phyloP scores from a whole-genome alignment of 129 eudicot species.

The Flaveria bidentis region DNA sequence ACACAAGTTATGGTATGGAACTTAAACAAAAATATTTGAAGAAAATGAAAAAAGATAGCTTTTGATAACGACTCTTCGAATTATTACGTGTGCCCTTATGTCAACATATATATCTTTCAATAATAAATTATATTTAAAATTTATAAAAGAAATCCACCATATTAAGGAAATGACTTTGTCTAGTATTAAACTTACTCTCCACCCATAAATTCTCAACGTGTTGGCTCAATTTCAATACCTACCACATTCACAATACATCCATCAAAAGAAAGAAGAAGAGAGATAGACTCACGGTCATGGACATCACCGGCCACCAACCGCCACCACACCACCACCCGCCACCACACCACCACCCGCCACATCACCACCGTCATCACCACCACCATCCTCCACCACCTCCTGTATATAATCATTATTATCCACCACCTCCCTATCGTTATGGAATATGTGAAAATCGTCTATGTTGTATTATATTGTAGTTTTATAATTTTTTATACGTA shows the following conservation, averaged over 20 bases:
- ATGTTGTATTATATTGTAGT: neutral
- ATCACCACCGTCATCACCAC: neutral
- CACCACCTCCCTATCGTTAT: neutral
- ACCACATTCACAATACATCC: neutral
- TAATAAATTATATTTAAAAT: neutral
- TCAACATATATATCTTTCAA: neutral
- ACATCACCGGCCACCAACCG: neutral
- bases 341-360: neutral
- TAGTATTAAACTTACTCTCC: neutral
- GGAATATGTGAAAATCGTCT: constrained; percentile 7
- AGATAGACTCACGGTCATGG: neutral
- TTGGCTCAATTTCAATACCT: neutral
- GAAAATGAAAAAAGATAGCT: too few relatives aligned
- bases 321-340: neutral
- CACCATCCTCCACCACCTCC: neutral
- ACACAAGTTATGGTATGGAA: too few relatives aligned
- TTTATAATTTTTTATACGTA: neutral
- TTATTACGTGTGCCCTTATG: neutral
- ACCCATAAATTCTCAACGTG: neutral
- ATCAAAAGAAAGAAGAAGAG: neutral
- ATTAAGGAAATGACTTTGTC: constrained; percentile 1
- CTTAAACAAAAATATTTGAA: too few relatives aligned
- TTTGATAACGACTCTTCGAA: too few relatives aligned
- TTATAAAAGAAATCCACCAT: neutral
- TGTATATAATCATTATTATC: neutral